Percentiles rank a stretch among this genome's conserved stretches.
Conservation (phyloP, 371 early-diverging fungal genomes). For the Mucor indicus region DNA sequence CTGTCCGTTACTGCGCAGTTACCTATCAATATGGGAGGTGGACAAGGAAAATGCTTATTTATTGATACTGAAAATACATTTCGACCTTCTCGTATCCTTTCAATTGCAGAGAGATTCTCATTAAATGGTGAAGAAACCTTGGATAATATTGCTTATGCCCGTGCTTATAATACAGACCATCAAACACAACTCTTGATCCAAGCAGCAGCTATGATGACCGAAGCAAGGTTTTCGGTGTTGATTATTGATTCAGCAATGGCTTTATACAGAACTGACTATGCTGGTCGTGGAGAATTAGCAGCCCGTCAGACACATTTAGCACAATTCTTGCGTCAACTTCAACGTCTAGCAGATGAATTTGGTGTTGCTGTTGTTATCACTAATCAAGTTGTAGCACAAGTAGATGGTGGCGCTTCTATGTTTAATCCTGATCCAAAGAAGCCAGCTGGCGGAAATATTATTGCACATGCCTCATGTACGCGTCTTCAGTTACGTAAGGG, state of each 20-base stretch:
- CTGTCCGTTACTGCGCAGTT: constrained; percentile 98
- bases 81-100: constrained; percentile 87
- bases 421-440: constrained; percentile 96
- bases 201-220: constrained; percentile 97
- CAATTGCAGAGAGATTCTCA: constrained; percentile 87
- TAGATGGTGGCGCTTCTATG: constrained; percentile 93
- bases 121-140: constrained; percentile 87
- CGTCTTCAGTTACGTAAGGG: constrained; percentile 81
- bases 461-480: constrained; percentile 96
- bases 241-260: constrained; percentile 98
- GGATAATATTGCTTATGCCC: constrained; percentile 95
- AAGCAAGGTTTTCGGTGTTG: constrained; percentile 83
- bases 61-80: constrained; percentile 99
- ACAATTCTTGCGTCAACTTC: constrained; percentile 85
- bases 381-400: constrained; percentile 98
- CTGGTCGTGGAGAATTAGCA: constrained; percentile 96
- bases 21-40: constrained; percentile 85
- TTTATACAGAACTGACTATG: constrained; percentile 96
- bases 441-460: constrained; percentile 98
- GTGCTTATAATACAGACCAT: constrained; percentile 98
- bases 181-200: constrained; percentile 89
- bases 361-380: constrained; percentile 98
- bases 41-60: constrained; percentile 95
- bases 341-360: constrained; percentile 96
- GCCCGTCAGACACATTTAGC: constrained; percentile 98